Evolutionary conservation across 352 stramenopile species (phyloP), one percentile per base, ranked within the genome.

Genomic region (Phytopythium helicoides): DNA sequence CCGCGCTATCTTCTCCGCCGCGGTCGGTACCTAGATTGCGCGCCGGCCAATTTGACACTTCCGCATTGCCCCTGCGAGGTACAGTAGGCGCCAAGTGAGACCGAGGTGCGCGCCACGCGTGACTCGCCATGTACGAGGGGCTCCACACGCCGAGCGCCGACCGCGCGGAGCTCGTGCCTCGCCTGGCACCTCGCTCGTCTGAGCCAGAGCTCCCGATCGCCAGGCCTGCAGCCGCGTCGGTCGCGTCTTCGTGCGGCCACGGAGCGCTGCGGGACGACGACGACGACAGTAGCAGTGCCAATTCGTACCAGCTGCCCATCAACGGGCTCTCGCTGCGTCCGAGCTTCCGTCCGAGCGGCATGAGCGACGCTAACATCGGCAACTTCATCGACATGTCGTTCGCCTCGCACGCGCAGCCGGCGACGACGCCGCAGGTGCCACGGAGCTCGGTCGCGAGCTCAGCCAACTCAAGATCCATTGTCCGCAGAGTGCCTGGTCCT

Each of bases 301-400:
- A 73, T 35, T 6, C 52, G 15, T 64, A 74, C 22, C 58, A 53
- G 23, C 61, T 74, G 22, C 55, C 62, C 54, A 70, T 68, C 15
- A 58, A 58, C 3, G 49, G 64, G 38, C 58, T 60, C 3, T 38
- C 58, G 8, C 52, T 49, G 19, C 61, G 62, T 0, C 28, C 31
- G 22, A 33, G 37, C 41, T 34, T 31, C 18, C 40, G 59, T 1
- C 47, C 62, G 6, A 60, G 57, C 7, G 54, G 54, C 6, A 40
- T 61, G 19, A 71, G 62, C 25, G 58, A 66, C 14, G 28, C 5
- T 9, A 33, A 33, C 28, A 33, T 33, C 28, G 28, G 28, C 28
- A 33, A 33, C 28, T 33, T 33, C 28, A 33, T 33, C 28, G 28
- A 33, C 28, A 11, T 22, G 44, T 31, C 44, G 7, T 23, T 35